Base-by-base conservation (phyloP, 805 yeast species). In the Trichomonascus vanleenenianus region DNA sequence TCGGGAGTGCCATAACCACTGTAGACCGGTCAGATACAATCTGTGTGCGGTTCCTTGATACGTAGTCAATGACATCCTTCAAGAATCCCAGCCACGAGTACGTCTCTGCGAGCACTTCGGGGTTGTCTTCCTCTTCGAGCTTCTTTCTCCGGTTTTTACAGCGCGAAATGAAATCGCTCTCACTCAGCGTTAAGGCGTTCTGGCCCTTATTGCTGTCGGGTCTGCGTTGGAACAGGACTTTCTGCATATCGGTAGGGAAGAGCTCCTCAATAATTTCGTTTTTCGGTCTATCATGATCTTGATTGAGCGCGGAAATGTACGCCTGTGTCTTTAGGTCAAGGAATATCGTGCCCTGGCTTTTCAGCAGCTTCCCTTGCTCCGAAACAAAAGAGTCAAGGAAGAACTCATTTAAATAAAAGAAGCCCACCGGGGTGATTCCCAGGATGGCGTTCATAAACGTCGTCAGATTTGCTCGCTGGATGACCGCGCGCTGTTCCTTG, bases 241-340 rank as follows among this genome's bases (percentile, higher is more conserved):
- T 47, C 37, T 76, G 79, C 56, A 88, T 56, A 53, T 79, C 72
- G 3, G 63, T 63, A 0, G 97, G 94, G 54, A 91, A 84, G 39
- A 89, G 73, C 54, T 81, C 85, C 44, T 83, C 79, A 52, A 89
- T 67, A 9, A 86, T 75, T 38, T 82, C 89, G 46, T 73, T 74
- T 2, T 25, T 9, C 8, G 40, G 41, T 50, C 77, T 74, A 1
- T 83, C 67, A 52, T 83, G 69, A 44, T 78, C 77, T 39, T 62
- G 63, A 10, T 83, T 85, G 49, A 89, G 63, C 0, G 95, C 96
- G 1, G 96, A 82, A 16, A 93, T 88, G 59, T 79, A 93, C 0
- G 96, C 96, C 63, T 93, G 98, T 0, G 98, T 93, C 61, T 93
- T 93, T 60, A 93, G 72, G 54, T 93, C 97, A 34, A 93, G 69